Percentiles rank a stretch among this genome's conserved stretches.
phyloP scores from a whole-genome alignment of 176 grass and related monocot genomes.

The Rhynchospora tenuis region DNA sequence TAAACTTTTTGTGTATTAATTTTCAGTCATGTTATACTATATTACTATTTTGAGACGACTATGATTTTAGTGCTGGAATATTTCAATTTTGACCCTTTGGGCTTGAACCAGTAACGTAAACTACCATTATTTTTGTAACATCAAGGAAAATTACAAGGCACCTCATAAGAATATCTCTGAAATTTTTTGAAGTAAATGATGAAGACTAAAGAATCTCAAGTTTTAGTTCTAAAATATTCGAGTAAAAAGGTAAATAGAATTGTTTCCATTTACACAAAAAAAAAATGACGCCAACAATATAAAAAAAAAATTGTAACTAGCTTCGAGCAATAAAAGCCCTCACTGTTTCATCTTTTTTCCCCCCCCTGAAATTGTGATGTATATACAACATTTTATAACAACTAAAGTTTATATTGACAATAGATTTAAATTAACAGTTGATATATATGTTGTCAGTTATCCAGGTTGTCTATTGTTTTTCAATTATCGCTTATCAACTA shows the following conservation, averaged over 20 bases:
- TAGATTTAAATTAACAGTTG: no score
- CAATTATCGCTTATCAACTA: no score
- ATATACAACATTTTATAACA: no score
- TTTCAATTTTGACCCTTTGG: neutral
- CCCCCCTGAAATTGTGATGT: no score
- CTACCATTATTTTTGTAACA: neutral
- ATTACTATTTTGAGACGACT: neutral
- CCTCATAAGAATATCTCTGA: neutral
- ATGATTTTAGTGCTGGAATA: neutral
- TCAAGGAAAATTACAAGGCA: neutral
- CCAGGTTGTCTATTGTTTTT: no score
- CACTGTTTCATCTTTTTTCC: no score
- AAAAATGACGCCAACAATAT: neutral
- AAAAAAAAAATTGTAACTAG: no score
- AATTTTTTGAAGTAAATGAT: neutral
- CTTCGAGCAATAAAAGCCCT: no score
- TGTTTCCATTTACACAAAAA: neutral
- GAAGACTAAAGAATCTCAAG: neutral
- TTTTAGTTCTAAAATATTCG: neutral
- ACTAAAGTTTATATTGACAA: no score
- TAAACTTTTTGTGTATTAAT: neutral
- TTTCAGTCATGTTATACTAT: neutral
- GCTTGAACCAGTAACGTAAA: neutral
- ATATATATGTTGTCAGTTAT: no score
- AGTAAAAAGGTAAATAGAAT: neutral